These are phyloP conservation scores for Crithidia mellificae DNA, from an alignment of 208 protist genomes.

Conservation along the genomic window DNA sequence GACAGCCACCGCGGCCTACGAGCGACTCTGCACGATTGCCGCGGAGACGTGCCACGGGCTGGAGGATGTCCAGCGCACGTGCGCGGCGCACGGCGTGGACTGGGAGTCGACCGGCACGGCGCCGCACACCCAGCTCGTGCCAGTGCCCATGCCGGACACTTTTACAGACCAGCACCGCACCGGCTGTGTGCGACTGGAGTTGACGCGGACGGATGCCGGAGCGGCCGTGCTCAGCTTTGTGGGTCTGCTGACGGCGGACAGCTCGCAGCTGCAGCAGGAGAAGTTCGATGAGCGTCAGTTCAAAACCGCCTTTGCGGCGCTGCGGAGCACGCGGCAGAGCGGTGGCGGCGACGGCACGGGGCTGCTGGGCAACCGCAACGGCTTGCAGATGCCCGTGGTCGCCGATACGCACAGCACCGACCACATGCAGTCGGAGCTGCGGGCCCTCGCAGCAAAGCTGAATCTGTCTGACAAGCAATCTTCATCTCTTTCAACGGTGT, in stretches of 20 bases:
- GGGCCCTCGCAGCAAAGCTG: slow-evolving; percentile 23
- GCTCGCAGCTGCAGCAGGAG: slow-evolving; percentile 51
- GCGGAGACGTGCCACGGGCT: slow-evolving; percentile 29
- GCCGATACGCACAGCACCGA: slow-evolving; percentile 35
- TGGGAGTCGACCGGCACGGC: slow-evolving; percentile 2
- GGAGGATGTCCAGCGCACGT: slow-evolving; percentile 37
- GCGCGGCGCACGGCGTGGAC: slow-evolving; percentile 14
- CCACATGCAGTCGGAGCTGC: slow-evolving; percentile 29
- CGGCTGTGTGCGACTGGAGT: slow-evolving; percentile 33
- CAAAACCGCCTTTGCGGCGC: slow-evolving; percentile 27
- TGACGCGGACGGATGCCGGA: slow-evolving; percentile 30
- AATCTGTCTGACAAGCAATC: neutral
- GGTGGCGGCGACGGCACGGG: neutral
- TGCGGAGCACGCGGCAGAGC: slow-evolving; percentile 1
- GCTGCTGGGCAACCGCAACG: neutral
- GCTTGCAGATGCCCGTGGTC: slow-evolving; percentile 17
- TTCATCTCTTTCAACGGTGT: no score
- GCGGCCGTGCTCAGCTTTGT: slow-evolving; percentile 36
- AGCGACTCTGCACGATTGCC: slow-evolving; percentile 42
- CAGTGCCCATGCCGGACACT: slow-evolving; percentile 21
- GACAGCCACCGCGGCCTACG: slow-evolving; percentile 28
- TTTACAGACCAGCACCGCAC: slow-evolving; percentile 49
- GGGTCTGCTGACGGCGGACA: slow-evolving; percentile 34
- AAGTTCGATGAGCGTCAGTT: slow-evolving; percentile 46
- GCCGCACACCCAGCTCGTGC: slow-evolving; percentile 17